These are phyloP conservation scores for Notholithocarpus densiflorus DNA, from an alignment of 306 rosid genomes.

Conservation along the genomic window DNA sequence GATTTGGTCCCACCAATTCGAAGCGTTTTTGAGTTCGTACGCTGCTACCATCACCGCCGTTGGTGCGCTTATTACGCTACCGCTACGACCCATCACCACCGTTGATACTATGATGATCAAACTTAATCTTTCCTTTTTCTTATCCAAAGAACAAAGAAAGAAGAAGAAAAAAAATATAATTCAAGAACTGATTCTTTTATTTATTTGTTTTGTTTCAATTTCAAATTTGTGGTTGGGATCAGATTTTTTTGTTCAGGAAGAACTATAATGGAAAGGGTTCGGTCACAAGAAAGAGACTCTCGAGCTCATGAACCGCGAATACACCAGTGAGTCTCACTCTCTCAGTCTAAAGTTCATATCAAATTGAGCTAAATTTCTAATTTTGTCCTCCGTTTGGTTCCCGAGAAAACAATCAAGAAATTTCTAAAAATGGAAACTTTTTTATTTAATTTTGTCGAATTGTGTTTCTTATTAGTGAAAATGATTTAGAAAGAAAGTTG, in stretches of 20 bases:
- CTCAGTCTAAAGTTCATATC: not conserved
- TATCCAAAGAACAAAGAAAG: too few relatives aligned
- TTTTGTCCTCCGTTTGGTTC: not conserved
- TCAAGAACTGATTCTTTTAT: too few relatives aligned
- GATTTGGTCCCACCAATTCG: conserved; percentile 82
- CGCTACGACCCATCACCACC: conserved; percentile 39
- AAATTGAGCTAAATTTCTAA: not conserved
- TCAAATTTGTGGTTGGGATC: too few relatives aligned
- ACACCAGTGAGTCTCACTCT: conserved; percentile 51
- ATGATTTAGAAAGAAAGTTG: too few relatives aligned
- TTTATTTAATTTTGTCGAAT: too few relatives aligned
- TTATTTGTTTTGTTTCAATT: too few relatives aligned
- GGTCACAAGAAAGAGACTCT: conserved; percentile 87
- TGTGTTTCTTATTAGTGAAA: too few relatives aligned
- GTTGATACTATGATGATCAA: too few relatives aligned
- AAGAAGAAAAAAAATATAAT: too few relatives aligned
- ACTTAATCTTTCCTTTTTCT: too few relatives aligned
- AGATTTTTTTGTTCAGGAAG: conserved; percentile 46
- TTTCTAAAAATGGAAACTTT: too few relatives aligned
- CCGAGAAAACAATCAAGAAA: not conserved
- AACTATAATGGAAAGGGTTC: conserved; percentile 82
- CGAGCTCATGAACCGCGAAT: conserved; percentile 83
- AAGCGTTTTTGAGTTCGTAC: conserved; percentile 43
- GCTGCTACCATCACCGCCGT: conserved; percentile 40
- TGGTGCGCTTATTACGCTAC: conserved; percentile 22